phyloP scores from a whole-genome alignment of 176 grass and related monocot species.

The Oryza punctata region DNA sequence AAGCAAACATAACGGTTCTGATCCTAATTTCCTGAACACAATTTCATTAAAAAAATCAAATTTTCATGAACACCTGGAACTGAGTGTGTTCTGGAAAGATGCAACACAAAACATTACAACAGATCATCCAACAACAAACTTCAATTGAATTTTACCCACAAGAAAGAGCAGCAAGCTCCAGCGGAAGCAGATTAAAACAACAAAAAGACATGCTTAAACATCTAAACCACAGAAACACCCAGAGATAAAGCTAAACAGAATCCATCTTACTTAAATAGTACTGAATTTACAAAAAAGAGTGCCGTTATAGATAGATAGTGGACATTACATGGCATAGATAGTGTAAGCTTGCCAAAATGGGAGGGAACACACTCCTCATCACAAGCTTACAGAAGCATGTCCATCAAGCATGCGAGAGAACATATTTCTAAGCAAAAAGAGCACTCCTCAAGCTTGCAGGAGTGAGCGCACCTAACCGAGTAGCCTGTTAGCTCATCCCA shows the following conservation, averaged over 20 bases:
- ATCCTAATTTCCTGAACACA: background rate
- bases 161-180: background rate
- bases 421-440: slow-evolving; percentile 37
- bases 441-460: slow-evolving; percentile 40
- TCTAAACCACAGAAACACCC: background rate
- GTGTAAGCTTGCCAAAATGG: slow-evolving; percentile 32
- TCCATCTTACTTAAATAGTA: slow-evolving; percentile 25
- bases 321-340: slow-evolving; percentile 17
- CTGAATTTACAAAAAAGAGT: slow-evolving; percentile 17
- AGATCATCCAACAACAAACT: background rate
- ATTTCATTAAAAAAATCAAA: background rate
- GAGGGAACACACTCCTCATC: slow-evolving; percentile 23
- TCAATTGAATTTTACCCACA: background rate
- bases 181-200: background rate
- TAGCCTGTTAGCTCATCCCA: slow-evolving; percentile 37
- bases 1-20: background rate
- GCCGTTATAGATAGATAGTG: slow-evolving; percentile 13
- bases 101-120: background rate
- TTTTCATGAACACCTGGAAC: background rate
- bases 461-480: slow-evolving; percentile 20
- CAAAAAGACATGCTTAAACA: background rate
- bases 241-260: slow-evolving; percentile 1
- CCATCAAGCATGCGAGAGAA: slow-evolving; percentile 14
- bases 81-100: background rate
- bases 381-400: slow-evolving; percentile 52